Evolutionary conservation across 495 filamentous ascomycete genomes (phyloP), one percentile per base, ranked within the genome.

Genomic region (Penicillium robsamsonii): DNA sequence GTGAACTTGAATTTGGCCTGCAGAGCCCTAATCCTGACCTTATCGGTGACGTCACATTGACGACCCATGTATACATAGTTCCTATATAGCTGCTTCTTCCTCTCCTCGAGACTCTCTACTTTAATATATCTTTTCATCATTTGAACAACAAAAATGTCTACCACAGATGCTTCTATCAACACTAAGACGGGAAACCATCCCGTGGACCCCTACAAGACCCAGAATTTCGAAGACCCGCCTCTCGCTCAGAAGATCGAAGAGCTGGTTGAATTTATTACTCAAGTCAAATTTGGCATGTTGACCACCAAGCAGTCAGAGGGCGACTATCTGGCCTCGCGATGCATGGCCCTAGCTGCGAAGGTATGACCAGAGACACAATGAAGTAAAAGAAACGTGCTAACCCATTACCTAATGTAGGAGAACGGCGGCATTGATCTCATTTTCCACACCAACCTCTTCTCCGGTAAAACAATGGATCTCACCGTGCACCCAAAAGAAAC

Each of bases 391-490:
- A 24, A 43, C 13, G 25, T 46, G 50, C 37, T 53, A 37, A 55
- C 12, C 18, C 13, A 20, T 13, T n/a, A 4, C 8, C 15, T 6
- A 5, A 24, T 12, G 11, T 35, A 92, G 89, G 87, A 94, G 73
- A 79, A 79, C 59, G 84, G 85, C 60, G 87, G 87, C 64, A 81
- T 95, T 47, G 92, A 96, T 70, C 84, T 96, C 45, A 80, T 96
- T 72, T 96, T 97, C 82, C 87, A 94, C 76, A 90, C 91, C 61
- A 96, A 96, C 78, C 91, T 90, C 56, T 89, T 94, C 69, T 92
- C 90, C 35, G 88, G 90, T 71, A 96, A 97, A 77, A 92, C 91
- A 12, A 81, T 90, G 72, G 92, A 96, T 66, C 81, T 97, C 15
- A 73, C 79, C 45, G 73, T 75, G 17, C 87, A 96, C 75, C 79